Percentiles rank a stretch among this genome's conserved stretches.
These are phyloP conservation scores for Ophiostoma montium DNA, from an alignment of 2,329 filamentous ascomycete genomes.

Conservation along the genomic window DNA sequence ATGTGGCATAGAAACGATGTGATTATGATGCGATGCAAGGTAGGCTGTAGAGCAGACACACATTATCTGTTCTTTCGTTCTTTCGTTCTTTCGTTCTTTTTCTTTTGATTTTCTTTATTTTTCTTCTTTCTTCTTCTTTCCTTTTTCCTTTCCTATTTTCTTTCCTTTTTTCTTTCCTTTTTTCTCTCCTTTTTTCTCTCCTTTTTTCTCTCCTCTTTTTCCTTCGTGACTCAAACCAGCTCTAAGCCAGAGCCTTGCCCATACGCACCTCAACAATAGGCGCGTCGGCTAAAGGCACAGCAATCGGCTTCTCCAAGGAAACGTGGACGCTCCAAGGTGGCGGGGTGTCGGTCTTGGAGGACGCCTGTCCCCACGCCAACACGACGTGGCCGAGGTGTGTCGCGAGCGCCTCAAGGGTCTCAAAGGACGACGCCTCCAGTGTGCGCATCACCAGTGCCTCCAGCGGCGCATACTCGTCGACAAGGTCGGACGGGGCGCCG, in stretches of 20 bases:
- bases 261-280: slow-evolving; percentile 47
- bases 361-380: slow-evolving; percentile 18
- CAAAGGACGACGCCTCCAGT: slow-evolving; percentile 42
- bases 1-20: too few species aligned
- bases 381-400: slow-evolving; percentile 32
- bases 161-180: too few species aligned
- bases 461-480: slow-evolving; percentile 31
- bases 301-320: slow-evolving; percentile 56
- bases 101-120: too few species aligned
- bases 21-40: too few species aligned
- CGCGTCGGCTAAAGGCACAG: slow-evolving; percentile 57
- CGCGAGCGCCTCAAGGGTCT: slow-evolving; percentile 49
- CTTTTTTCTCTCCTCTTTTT: too few species aligned
- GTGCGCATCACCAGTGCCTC: slow-evolving; percentile 47
- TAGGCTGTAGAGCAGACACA: neutral
- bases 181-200: too few species aligned
- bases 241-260: slow-evolving; percentile 7
- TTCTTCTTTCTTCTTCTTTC: too few species aligned
- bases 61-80: too few species aligned
- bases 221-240: neutral
- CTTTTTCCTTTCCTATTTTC: too few species aligned
- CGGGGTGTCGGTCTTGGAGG: slow-evolving; percentile 24
- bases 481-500: slow-evolving; percentile 28
- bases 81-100: too few species aligned
- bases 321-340: slow-evolving; percentile 39